Base-by-base conservation (phyloP, 371 early-diverging fungal species). In the Rhizopus delemar region DNA sequence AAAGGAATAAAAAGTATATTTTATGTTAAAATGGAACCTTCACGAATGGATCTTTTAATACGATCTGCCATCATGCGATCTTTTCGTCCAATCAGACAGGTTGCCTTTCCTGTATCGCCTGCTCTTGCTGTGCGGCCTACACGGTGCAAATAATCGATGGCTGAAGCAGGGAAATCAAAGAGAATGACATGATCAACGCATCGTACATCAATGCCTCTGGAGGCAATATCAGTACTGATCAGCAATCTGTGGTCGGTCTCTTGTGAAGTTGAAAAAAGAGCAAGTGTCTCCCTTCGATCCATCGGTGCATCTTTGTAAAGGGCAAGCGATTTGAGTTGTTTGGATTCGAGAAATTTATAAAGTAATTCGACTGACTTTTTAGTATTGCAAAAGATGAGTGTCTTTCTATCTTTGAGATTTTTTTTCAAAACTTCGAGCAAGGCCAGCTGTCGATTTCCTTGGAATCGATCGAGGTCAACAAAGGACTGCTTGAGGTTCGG, bases 131-230 rank as follows among this genome's bases (percentile, higher is more conserved):
- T 98, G 34, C 99, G 77, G 0, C 99, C 99, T 0, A 92, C 88
- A n/a, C 99, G 87, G 74, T 99, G 99, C 51, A 98, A 66, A 71
- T 95, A 99, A 70, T 96, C 95, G 16, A 96, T 88, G 1, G 89
- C 88, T 4, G 89, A 92, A 8, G 90, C 86, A 3, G 99, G 99
- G 68, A 98, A 93, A 59, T 99, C 98, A 69, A 90, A 98, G 56
- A 96, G 70, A 13, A 99, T 80, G 28, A 99, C 96, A 74, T 96
- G 94, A 43, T 91, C 87, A 16, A 97, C 96, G 54, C 83, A 82
- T 7, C 86, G 85, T n/a, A 93, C 92, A 66, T 98, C 97, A 41
- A 98, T 75, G 0, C 98, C 98, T 46, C 98, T 80, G 4, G 95
- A 93, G 2, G 93, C 96, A 65, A 97, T 85, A 64, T 98, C 98